These are phyloP conservation scores for Rhododendron vialii DNA, from an alignment of 148 eudicot species.

Conservation along the genomic window DNA sequence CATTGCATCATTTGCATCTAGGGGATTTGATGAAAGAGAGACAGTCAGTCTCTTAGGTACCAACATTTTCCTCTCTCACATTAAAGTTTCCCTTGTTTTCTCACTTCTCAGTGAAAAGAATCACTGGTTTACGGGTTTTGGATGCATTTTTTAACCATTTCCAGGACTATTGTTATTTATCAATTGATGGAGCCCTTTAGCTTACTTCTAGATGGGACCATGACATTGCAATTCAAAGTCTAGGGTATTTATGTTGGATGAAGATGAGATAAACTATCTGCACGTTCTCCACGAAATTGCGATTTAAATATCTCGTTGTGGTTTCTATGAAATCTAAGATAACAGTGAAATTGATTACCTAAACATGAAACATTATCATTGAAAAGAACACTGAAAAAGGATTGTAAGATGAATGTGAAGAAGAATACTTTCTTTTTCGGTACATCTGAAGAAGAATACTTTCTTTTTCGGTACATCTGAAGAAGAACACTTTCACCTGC, in stretches of 20 bases:
- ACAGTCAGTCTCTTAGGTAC: constrained; percentile 52
- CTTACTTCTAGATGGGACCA: background rate
- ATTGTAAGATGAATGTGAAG: background rate
- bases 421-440: background rate
- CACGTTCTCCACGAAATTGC: background rate
- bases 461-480: background rate
- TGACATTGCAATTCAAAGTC: too few relatives aligned
- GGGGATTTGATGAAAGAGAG: constrained; percentile 50
- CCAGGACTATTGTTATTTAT: background rate
- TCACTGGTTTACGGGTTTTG: background rate
- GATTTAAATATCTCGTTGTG: background rate
- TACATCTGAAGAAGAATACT: background rate
- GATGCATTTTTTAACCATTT: background rate
- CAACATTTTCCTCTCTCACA: background rate
- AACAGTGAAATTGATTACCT: background rate
- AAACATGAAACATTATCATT: background rate
- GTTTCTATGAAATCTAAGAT: background rate
- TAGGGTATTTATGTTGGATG: background rate
- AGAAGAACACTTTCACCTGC: background rate
- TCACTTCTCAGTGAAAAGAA: background rate
- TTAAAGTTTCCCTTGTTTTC: background rate
- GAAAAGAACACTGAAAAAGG: background rate
- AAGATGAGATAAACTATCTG: background rate
- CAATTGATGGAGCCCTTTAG: background rate
- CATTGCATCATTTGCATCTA: constrained; percentile 29